Conservation (phyloP, 768 basidiomycete species). For the Psilocybe azurescens region DNA sequence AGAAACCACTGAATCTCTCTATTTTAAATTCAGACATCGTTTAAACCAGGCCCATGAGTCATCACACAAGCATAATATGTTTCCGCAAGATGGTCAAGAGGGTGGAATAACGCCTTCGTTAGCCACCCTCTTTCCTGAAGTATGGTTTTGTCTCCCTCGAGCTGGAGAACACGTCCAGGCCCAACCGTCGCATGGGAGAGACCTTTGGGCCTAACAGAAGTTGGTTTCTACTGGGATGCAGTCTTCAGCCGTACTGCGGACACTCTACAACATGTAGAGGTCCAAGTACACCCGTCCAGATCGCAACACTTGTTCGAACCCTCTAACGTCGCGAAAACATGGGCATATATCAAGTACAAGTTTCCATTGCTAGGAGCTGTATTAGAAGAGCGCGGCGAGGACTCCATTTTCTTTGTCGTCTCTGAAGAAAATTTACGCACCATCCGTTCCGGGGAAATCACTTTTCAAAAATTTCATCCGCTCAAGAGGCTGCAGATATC, state of each 20-base stretch:
- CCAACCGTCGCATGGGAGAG: conserved; percentile 34
- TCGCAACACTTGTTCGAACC: conserved; percentile 21
- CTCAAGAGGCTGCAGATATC: conserved; percentile 36
- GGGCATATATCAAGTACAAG: conserved; percentile 50
- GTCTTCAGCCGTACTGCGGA: conserved; percentile 51
- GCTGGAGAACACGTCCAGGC: conserved; percentile 8
- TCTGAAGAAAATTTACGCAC: conserved; percentile 37
- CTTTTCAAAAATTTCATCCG: conserved; percentile 36
- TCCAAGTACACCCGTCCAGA: conserved; percentile 26
- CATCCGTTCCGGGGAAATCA: conserved; percentile 43
- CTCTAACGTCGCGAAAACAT: conserved; percentile 45
- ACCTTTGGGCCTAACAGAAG: conserved; percentile 44
- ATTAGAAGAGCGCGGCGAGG: conserved; percentile 36
- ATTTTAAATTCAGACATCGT: background rate
- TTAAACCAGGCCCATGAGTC: background rate
- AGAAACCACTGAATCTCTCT: background rate
- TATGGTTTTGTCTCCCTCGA: conserved; percentile 9
- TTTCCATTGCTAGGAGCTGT: conserved; percentile 54
- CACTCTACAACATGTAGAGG: conserved; percentile 37
- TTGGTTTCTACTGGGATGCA: conserved; percentile 47
- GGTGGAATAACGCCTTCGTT: background rate
- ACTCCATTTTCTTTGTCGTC: conserved; percentile 46
- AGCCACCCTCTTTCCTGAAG: background rate
- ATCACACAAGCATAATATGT: background rate
- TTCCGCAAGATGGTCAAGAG: background rate